phyloP scores from a whole-genome alignment of 1,284 basidiomycete species.

The Stereum hirsutum region DNA sequence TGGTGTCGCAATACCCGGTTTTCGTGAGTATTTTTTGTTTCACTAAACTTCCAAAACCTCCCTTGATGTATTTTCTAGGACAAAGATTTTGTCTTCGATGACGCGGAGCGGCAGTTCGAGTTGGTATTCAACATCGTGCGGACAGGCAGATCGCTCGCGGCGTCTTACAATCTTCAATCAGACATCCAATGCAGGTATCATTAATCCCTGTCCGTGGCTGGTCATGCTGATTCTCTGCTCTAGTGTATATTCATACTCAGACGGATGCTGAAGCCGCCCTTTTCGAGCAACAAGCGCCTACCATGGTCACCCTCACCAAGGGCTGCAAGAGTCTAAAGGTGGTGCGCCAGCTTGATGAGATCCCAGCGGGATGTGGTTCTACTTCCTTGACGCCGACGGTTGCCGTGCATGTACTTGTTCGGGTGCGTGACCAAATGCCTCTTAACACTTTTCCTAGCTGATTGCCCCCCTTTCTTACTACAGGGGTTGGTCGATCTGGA shows the following conservation, averaged over 20 bases:
- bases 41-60: not conserved
- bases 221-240: not conserved
- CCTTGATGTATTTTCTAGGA: slow-evolving; percentile 33
- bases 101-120: slow-evolving; percentile 83
- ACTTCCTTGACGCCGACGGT: slow-evolving; percentile 71
- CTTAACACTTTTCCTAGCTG: not conserved
- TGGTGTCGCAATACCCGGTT: slow-evolving; percentile 80
- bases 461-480: not conserved
- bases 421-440: slow-evolving; percentile 37
- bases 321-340: slow-evolving; percentile 66
- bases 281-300: slow-evolving; percentile 64
- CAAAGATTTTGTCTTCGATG: slow-evolving; percentile 52
- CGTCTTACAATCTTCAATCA: slow-evolving; percentile 85
- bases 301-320: slow-evolving; percentile 82
- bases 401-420: slow-evolving; percentile 76
- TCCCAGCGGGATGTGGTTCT: slow-evolving; percentile 87
- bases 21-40: slow-evolving; percentile 38
- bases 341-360: slow-evolving; percentile 39
- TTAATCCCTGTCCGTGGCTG: not conserved
- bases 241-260: slow-evolving; percentile 78
- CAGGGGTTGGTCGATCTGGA: slow-evolving; percentile 78
- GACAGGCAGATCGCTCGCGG: slow-evolving; percentile 78
- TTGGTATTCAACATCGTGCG: slow-evolving; percentile 78
- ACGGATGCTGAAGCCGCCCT: slow-evolving; percentile 54
- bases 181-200: slow-evolving; percentile 66